phyloP scores from a whole-genome alignment of 495 filamentous ascomycete genomes.

The Oleoguttula mirabilis region DNA sequence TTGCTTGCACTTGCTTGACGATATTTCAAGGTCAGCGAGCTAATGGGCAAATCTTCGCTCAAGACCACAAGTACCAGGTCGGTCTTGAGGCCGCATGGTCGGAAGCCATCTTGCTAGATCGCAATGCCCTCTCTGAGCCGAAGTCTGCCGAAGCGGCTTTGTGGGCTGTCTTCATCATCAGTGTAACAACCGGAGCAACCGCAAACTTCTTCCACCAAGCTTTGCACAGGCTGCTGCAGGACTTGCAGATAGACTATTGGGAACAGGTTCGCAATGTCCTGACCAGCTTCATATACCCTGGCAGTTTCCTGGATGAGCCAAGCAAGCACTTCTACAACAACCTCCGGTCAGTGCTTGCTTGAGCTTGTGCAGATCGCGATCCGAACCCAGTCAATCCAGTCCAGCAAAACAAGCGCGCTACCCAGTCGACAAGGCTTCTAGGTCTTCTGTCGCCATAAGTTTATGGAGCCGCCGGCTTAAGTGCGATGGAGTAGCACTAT shows the following conservation, averaged over 20 bases:
- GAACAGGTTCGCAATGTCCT: conserved; percentile 16
- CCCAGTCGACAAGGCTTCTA: too few species aligned
- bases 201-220: conserved; percentile 12
- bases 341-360: too few species aligned
- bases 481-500: too few species aligned
- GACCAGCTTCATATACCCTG: conserved; percentile 19
- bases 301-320: conserved; percentile 21
- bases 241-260: conserved; percentile 16
- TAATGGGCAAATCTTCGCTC: conserved; percentile 13
- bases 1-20: conserved; percentile 18
- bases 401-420: too few species aligned
- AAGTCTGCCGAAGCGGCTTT: conserved; percentile 18
- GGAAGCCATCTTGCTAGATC: conserved; percentile 15
- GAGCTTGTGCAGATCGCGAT: too few species aligned
- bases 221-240: conserved; percentile 7
- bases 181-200: conserved; percentile 17
- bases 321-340: conserved; percentile 16
- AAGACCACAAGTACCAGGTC: conserved; percentile 14
- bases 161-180: conserved; percentile 21
- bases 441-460: too few species aligned
- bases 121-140: conserved; percentile 11
- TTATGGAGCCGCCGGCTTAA: too few species aligned
- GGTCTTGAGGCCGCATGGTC: conserved; percentile 20
- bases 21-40: conserved; percentile 20
- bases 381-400: too few species aligned